Conservation (phyloP, 1,284 basidiomycete species). For the Taiwanofungus camphoratus region DNA sequence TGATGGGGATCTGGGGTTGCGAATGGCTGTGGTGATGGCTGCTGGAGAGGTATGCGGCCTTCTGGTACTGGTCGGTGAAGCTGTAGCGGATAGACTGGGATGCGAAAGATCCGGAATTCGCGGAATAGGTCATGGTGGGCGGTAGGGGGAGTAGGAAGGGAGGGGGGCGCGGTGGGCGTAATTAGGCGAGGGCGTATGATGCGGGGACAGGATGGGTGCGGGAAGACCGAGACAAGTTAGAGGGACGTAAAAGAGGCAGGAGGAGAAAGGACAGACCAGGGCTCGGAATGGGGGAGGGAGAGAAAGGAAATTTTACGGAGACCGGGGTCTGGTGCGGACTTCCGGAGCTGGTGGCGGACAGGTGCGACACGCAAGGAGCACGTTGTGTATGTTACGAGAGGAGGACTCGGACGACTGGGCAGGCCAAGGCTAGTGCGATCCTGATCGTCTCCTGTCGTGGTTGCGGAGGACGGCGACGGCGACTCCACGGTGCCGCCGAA, state of each 20-base stretch:
- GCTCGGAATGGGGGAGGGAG: slow-evolving; percentile 12
- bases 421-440: background rate
- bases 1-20: slow-evolving; percentile 17
- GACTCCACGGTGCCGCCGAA: too few relatives aligned
- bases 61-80: slow-evolving; percentile 19
- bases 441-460: background rate
- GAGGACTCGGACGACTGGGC: too few relatives aligned
- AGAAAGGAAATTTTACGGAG: slow-evolving; percentile 19
- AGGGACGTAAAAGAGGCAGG: slow-evolving; percentile 6
- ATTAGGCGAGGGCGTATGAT: slow-evolving; percentile 17
- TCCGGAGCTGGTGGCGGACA: slow-evolving; percentile 1
- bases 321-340: slow-evolving; percentile 15
- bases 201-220: slow-evolving; percentile 6
- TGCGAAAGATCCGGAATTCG: slow-evolving; percentile 15
- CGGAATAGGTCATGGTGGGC: slow-evolving; percentile 21
- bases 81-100: slow-evolving; percentile 22
- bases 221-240: slow-evolving; percentile 1
- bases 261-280: background rate
- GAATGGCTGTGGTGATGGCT: slow-evolving; percentile 14
- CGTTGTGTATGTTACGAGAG: background rate
- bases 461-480: background rate
- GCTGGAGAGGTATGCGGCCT: slow-evolving; percentile 14
- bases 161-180: too few relatives aligned
- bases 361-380: background rate
- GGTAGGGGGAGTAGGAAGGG: slow-evolving; percentile 2